Base-by-base conservation (phyloP, 306 rosid genomes). In the Delonix regia region DNA sequence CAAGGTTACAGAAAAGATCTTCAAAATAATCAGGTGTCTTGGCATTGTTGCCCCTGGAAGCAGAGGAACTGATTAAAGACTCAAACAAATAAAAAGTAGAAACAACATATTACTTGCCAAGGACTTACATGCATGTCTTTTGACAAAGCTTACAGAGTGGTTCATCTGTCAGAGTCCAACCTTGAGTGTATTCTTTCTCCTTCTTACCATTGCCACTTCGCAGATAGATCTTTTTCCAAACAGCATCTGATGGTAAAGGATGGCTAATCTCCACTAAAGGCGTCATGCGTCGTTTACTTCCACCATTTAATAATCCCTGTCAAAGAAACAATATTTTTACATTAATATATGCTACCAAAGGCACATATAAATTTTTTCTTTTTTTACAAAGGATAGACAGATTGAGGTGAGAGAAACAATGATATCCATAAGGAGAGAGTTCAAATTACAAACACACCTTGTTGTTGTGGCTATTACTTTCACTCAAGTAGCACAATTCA, bases 121-220 rank as follows among this genome's bases (percentile, higher is more conserved):
- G 76, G 60, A 90, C 97, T 71, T 82, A 94, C 97, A 73, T 71
- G 99, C 99, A 94, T 48, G 84, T 90, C 75, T 77, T 80, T 83
- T 92, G 99, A 86, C 99, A 94, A 78, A 89, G 93, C 83, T 94
- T 94, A 87, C 99, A 94, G 44, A 94, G 97, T 65, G 99, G 97
- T 73, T 88, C 91, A 73, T 94, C 94, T 51, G 78, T 75, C 77
- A 56, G 49, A 52, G 83, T 92, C 97, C 94, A 90, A 78, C 91
- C 97, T 87, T 92, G 99, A 75, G 86, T 70, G 82, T 94, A 94
- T 84, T 90, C 97, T 77, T 84, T 92, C 87, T 94, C 96, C 82
- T 89, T 94, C 84, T 92, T 94, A 4, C 97, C 87, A 41, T 36
- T 78, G 67, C 97, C 97, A 53, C 84, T 61, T 70, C 87, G 85